Base-by-base conservation (phyloP, 495 filamentous ascomycete genomes). In the Talaromyces nanjingensis region DNA sequence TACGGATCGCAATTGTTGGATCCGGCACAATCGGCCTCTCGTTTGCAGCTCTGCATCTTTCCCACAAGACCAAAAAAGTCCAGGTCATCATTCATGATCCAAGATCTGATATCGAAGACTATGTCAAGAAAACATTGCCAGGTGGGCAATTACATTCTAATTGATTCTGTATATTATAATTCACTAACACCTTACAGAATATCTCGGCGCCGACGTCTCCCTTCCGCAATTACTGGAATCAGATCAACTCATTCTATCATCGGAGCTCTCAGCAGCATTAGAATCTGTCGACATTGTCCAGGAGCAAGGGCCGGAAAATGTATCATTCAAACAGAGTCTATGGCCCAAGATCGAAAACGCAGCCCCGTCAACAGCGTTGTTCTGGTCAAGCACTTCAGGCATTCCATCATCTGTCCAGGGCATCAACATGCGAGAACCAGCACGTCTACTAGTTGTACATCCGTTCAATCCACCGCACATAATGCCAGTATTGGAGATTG, bases 391-490 rank as follows among this genome's bases (percentile, higher is more conserved):
- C 58, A 86, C 85, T 0, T 82, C 79, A 4, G 83, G 84, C 1
- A 87, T 86, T 29, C 74, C 83, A 0, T 81, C 83, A 0, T 82
- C 77, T 1, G 68, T 64, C 39, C 84, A 87, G 60, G 65, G 60
- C 2, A 54, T 59, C 12, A 47, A 71, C 1, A 75, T 83, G 72
- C 56, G 69, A 24, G 76, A 83, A 33, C 76, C 71, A 14, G 73
- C 68, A 8, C 73, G 84, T 2, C 66, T 87, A 4, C 63, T 86
- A 0, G 78, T 86, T 4, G 83, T 83, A 20, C 86, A 87, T 67
- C 84, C 85, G 1, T 89, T 84, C 65, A 87, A 88, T 47, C 86
- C 83, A 18, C 86, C 84, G 6, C 83, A 88, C 67, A 75, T 87
- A 31, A 86, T 88, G 79, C 84, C 85, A 0, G 66, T 87, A 0